Evolutionary conservation across 495 filamentous ascomycete species (phyloP), one percentile per base, ranked within the genome.

Genomic region (Aspergillus taichungensis): DNA sequence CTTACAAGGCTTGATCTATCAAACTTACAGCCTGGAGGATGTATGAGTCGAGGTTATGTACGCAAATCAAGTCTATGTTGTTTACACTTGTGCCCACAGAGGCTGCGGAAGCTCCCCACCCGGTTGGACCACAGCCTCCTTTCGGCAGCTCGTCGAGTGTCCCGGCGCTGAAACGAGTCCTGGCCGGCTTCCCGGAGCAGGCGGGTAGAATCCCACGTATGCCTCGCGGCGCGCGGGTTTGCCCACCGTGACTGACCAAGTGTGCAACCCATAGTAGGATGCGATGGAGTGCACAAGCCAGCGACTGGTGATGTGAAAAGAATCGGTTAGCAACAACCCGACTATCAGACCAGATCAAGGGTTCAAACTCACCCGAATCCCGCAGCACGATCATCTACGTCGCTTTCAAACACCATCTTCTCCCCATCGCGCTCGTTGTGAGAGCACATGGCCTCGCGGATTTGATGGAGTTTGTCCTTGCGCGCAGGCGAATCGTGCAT

Each of bases 251-350:
- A 90, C 76, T 2, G 83, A 88, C 74, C 85, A 89, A 34, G 88
- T 91, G 39, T 78, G 79, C 45, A 98, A 73, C 29, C 88, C 91
- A 62, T 98, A 98, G 62, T 98, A 97, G 6, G 81, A 72, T 13
- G 88, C 94, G 51, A 98, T 87, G 39, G 81, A 84, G 66, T 98
- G 89, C 5, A 95, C 88, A 44, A 98, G 78, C 86, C 88, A 98
- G 40, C 92, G 84, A 50, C 87, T 94, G 18, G 18, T n/a, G 18
- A 48, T 37, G 10, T 30, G 42, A 39, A 52, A 6, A 37, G 18
- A 49, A 13, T 18, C 55, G 37, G 60, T 57, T n/a, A 50, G 52
- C 37, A 24, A 30, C 13, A 12, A 24, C 6, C 18, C 13, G 14
- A 10, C 10, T 13, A 2, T 32, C 27, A 6, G 6, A 56, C 13